Conservation (phyloP, 2,329 filamentous ascomycete genomes). For the Cladophialophora yegresii region DNA sequence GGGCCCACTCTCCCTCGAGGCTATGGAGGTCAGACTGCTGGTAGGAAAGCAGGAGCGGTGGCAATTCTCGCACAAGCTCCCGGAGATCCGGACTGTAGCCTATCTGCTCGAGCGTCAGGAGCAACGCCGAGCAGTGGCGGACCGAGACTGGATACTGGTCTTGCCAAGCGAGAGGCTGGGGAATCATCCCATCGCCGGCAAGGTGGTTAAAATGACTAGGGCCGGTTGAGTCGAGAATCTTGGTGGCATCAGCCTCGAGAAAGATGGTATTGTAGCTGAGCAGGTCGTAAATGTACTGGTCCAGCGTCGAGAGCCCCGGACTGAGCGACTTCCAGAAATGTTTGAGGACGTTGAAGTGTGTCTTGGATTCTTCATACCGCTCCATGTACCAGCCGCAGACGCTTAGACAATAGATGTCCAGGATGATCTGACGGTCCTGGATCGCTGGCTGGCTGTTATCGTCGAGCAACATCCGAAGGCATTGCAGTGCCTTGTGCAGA, state of each 20-base stretch:
- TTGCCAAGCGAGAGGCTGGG: neutral
- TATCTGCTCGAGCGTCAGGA: conserved; percentile 2
- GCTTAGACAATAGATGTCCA: conserved; percentile 30
- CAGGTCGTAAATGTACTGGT: conserved; percentile 21
- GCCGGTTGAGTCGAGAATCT: neutral
- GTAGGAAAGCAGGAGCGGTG: conserved; percentile 1
- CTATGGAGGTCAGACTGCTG: neutral
- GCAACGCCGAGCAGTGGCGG: conserved; percentile 14
- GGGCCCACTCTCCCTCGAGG: conserved; percentile 9
- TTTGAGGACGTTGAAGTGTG: conserved; percentile 28
- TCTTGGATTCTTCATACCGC: conserved; percentile 25
- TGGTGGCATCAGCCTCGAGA: conserved; percentile 4
- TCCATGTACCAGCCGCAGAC: conserved; percentile 29
- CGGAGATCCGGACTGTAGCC: conserved; percentile 18
- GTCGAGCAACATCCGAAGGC: conserved; percentile 24
- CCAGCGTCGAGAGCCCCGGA: conserved; percentile 13
- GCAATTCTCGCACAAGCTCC: conserved; percentile 7
- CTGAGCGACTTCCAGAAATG: conserved; percentile 20
- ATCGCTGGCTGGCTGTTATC: neutral
- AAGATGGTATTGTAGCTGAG: conserved; percentile 19
- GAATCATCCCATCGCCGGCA: neutral
- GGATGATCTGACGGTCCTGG: conserved; percentile 26
- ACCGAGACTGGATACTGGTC: neutral
- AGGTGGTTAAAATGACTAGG: neutral
- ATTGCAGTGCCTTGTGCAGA: conserved; percentile 26